Conservation (phyloP, 371 early-diverging fungal species). For the Scutellospora calospora region DNA sequence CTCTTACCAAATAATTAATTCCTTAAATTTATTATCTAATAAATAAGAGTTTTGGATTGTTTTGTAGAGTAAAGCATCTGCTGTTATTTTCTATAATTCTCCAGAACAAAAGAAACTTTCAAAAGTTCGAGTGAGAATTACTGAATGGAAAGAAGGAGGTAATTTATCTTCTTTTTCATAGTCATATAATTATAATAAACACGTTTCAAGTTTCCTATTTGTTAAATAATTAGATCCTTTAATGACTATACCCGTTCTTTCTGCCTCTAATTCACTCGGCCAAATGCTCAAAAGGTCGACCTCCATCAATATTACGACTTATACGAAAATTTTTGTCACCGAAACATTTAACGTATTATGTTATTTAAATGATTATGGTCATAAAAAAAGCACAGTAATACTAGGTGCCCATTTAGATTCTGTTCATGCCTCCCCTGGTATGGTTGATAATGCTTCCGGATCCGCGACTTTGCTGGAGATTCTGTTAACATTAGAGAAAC, state of each 20-base stretch:
- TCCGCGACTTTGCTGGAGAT: constrained; percentile 72
- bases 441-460: constrained; percentile 79
- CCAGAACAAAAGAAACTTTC: constrained; percentile 46
- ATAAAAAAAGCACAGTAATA: constrained; percentile 41
- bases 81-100: constrained; percentile 52
- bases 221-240: constrained; percentile 29
- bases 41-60: not conserved
- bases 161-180: too few relatives aligned
- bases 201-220: not conserved
- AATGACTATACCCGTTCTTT: constrained; percentile 45
- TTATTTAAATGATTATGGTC: not conserved
- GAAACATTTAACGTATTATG: constrained; percentile 29
- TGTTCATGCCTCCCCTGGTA: constrained; percentile 73
- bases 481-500: constrained; percentile 55
- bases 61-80: constrained; percentile 48
- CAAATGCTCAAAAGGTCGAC: constrained; percentile 3
- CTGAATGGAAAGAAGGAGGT: constrained; percentile 56
- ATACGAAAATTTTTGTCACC: not conserved
- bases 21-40: too few relatives aligned
- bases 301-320: not conserved
- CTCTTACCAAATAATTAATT: too few relatives aligned
- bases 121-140: constrained; percentile 49
- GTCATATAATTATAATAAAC: too few relatives aligned
- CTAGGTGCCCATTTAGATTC: constrained; percentile 61
- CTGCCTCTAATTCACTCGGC: constrained; percentile 40